Evolutionary conservation across 164 flowering plant species (phyloP).

Genomic region (Tetracentron sinense): DNA sequence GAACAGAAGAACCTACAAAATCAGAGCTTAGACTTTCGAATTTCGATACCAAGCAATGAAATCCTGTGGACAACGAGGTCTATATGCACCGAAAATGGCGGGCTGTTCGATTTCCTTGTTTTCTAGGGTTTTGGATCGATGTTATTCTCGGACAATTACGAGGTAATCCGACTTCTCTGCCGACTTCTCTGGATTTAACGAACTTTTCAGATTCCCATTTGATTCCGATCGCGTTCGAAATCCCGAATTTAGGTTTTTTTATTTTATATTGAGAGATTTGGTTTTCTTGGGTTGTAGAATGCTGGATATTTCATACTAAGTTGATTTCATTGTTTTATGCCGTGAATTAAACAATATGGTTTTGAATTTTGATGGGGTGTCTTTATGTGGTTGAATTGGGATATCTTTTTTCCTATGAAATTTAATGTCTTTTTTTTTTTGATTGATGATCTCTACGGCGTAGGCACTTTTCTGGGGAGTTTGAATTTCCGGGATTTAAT

Average conservation of each 20-base stretch:
- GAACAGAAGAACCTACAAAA: too few species aligned
- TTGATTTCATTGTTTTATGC: not conserved
- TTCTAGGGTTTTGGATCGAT: conserved; percentile 13
- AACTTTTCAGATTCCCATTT: not conserved
- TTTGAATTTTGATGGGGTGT: conserved; percentile 1
- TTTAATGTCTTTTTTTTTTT: too few species aligned
- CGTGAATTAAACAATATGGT: not conserved
- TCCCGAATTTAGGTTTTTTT: conserved; percentile 2
- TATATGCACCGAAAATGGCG: conserved; percentile 18
- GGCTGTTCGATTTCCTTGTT: conserved; percentile 12
- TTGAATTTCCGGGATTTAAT: not conserved
- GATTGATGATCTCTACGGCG: not conserved
- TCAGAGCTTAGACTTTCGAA: too few species aligned
- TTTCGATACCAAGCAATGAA: too few species aligned
- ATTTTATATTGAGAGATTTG: not conserved
- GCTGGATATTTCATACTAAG: not conserved
- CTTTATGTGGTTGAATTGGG: not conserved
- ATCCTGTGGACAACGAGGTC: not conserved
- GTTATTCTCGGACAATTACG: not conserved
- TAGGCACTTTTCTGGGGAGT: not conserved
- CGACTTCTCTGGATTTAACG: not conserved
- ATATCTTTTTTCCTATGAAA: not conserved
- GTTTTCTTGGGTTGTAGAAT: not conserved
- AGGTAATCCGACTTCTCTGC: conserved; percentile 17
- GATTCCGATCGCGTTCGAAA: not conserved